phyloP scores from a whole-genome alignment of 768 basidiomycete species.

The Lactarius hatsudake region DNA sequence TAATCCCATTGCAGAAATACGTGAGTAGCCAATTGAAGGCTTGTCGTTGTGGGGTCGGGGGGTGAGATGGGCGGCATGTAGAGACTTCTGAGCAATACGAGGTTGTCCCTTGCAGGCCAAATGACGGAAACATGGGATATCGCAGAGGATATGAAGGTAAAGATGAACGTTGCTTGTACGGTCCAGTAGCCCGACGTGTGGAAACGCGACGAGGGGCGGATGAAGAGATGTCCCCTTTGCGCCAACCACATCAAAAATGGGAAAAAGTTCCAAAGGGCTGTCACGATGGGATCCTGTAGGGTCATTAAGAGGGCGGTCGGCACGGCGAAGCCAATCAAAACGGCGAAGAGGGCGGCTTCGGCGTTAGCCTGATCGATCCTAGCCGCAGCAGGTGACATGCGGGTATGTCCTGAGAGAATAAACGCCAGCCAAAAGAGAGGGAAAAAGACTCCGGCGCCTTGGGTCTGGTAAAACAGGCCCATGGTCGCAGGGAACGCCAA shows the following conservation, averaged over 20 bases:
- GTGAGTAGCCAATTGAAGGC: slow-evolving; percentile 8
- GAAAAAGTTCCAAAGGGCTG: slow-evolving; percentile 25
- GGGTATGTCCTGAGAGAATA: slow-evolving; percentile 21
- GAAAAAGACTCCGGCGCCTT: slow-evolving; percentile 16
- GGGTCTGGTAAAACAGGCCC: slow-evolving; percentile 18
- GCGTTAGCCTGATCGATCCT: slow-evolving; percentile 25
- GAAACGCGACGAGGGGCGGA: slow-evolving; percentile 21
- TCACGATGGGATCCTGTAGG: slow-evolving; percentile 23
- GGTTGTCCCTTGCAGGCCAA: slow-evolving; percentile 1
- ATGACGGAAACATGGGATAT: slow-evolving; percentile 19
- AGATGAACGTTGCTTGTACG: slow-evolving; percentile 21
- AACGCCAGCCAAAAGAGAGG: slow-evolving; percentile 24
- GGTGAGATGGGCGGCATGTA: slow-evolving; percentile 16
- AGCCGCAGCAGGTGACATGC: neutral
- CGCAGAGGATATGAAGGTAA: slow-evolving; percentile 20
- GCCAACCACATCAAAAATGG: slow-evolving; percentile 20
- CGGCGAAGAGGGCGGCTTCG: slow-evolving; percentile 24
- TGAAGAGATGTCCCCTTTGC: slow-evolving; percentile 18
- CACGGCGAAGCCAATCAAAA: slow-evolving; percentile 17
- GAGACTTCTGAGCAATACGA: slow-evolving; percentile 13
- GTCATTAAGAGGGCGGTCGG: slow-evolving; percentile 15
- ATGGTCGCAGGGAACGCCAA: slow-evolving; percentile 14
- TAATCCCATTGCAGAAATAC: slow-evolving; percentile 24
- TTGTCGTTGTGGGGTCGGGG: slow-evolving; percentile 4
- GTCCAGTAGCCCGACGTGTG: slow-evolving; percentile 23